Percentiles rank a stretch among this genome's conserved stretches.
Evolutionary conservation across 2,329 filamentous ascomycete species (phyloP).

Genomic region (Erysiphe pulchra): DNA sequence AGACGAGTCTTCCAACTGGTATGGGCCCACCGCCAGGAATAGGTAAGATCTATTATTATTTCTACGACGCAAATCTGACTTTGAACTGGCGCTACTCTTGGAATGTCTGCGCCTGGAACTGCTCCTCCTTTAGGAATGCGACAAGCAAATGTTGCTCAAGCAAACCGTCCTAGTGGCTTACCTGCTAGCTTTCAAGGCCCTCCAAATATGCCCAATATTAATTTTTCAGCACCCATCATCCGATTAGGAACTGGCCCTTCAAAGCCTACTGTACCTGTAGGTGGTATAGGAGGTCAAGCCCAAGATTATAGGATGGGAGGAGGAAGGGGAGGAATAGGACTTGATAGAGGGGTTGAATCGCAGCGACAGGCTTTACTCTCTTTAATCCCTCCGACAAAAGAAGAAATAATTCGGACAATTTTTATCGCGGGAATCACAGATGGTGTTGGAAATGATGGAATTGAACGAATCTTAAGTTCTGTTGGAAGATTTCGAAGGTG

Average conservation of each 20-base stretch:
- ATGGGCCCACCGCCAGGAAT: conserved; percentile 61
- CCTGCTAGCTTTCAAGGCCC: conserved; percentile 71
- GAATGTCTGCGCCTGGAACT: conserved; percentile 63
- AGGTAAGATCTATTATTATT: conserved; percentile 27
- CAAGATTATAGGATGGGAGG: conserved; percentile 17
- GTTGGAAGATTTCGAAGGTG: conserved; percentile 62
- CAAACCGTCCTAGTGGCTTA: conserved; percentile 57
- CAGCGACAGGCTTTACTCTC: conserved; percentile 41
- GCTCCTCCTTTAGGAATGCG: conserved; percentile 54
- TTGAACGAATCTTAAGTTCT: conserved; percentile 55
- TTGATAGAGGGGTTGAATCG: conserved; percentile 29
- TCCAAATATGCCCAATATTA: conserved; percentile 85
- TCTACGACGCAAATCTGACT: conserved; percentile 3
- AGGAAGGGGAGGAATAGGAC: conserved; percentile 15
- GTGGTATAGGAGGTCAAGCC: conserved; percentile 17
- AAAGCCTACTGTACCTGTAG: conserved; percentile 25
- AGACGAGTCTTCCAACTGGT: conserved; percentile 28
- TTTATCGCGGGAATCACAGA: conserved; percentile 73
- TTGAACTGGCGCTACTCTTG: conserved; percentile 42
- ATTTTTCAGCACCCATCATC: conserved; percentile 92
- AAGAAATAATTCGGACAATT: conserved; percentile 78
- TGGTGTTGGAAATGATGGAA: conserved; percentile 47
- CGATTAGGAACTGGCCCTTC: conserved; percentile 56
- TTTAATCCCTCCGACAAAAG: conserved; percentile 56
- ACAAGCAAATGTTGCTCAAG: conserved; percentile 45